Base-by-base conservation (phyloP, 2,329 filamentous ascomycete genomes). In the Fusarium sp. region DNA sequence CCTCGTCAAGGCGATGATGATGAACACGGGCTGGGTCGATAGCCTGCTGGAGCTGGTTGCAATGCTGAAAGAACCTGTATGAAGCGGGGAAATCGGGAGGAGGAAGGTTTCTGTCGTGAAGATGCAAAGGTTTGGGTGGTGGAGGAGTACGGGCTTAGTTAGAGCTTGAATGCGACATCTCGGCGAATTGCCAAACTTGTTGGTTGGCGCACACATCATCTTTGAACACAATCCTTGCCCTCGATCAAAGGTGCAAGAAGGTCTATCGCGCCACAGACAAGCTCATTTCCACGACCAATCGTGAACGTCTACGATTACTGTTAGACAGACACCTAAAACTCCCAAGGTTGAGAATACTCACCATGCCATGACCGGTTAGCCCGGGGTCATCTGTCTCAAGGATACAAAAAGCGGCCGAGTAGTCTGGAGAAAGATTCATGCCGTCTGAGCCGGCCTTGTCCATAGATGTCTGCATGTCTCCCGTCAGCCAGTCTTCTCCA, bases 281-380 rank as follows among this genome's bases (percentile, higher is more conserved):
- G 93, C 82, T 97, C 95, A 85, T 97, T 98, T 79, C 95, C 95
- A 70, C 95, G 94, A 71, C 94, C 94, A 75, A 95, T 95, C 71
- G 94, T 95, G 84, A 96, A 95, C 72, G 93, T 40, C 37, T 40
- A 40, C 37, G 17, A 40, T 40, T 10, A 11, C 15, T 17, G 37
- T n/a, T 40, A 40, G 37, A 40, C 9, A 40, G 37, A 11, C 17
- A 11, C 10, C n/a, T 17, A 40, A 40, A n/a, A 40, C 4, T 2
- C 17, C 8, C 37, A n/a, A 40, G 9, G 4, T 2, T n/a, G 37
- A n/a, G 37, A n/a, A n/a, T 10, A 40, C 37, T n/a, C 17, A 40
- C 37, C 37, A 40, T 40, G 15, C 37, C 37, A 40, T 40, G 37
- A 9, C 37, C 37, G 37, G 37, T 40, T 10, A 40, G 9, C 15